phyloP scores from a whole-genome alignment of 2,329 filamentous ascomycete genomes.

The Ophiostoma ips region DNA sequence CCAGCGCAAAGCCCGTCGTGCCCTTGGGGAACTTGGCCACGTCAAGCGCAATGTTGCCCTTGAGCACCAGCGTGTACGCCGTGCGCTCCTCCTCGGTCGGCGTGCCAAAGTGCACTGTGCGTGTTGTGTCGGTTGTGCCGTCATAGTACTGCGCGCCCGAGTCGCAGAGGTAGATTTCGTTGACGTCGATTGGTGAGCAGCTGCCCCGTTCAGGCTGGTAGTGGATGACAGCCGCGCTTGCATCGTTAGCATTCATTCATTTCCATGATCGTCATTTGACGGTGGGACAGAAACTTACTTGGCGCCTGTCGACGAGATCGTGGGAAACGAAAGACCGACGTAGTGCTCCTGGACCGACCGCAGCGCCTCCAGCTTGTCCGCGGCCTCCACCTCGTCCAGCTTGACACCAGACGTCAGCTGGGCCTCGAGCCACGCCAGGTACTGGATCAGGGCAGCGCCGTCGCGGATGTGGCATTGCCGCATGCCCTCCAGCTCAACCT shows the following conservation, averaged over 20 bases:
- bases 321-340: constrained; percentile 84
- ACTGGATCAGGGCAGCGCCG: constrained; percentile 78
- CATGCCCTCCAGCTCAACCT: constrained; percentile 83
- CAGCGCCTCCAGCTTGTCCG: constrained; percentile 74
- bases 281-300: constrained; percentile 35
- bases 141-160: constrained; percentile 94
- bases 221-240: constrained; percentile 85
- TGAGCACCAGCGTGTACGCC: constrained; percentile 86
- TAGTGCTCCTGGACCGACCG: constrained; percentile 58
- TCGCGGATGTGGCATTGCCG: constrained; percentile 85
- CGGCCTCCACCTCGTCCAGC: constrained; percentile 81
- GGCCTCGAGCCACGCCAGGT: constrained; percentile 93
- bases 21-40: constrained; percentile 83
- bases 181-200: constrained; percentile 73
- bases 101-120: constrained; percentile 81
- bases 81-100: constrained; percentile 74
- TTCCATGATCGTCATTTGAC: no score
- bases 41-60: constrained; percentile 84
- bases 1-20: constrained; percentile 83
- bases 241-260: neutral
- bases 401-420: constrained; percentile 61
- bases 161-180: constrained; percentile 84
- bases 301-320: constrained; percentile 86
- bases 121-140: constrained; percentile 89
- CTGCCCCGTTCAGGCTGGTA: constrained; percentile 77